These are phyloP conservation scores for Aspergillus oerlinghausenensis DNA, from an alignment of 2,329 filamentous ascomycete species.

Conservation along the genomic window DNA sequence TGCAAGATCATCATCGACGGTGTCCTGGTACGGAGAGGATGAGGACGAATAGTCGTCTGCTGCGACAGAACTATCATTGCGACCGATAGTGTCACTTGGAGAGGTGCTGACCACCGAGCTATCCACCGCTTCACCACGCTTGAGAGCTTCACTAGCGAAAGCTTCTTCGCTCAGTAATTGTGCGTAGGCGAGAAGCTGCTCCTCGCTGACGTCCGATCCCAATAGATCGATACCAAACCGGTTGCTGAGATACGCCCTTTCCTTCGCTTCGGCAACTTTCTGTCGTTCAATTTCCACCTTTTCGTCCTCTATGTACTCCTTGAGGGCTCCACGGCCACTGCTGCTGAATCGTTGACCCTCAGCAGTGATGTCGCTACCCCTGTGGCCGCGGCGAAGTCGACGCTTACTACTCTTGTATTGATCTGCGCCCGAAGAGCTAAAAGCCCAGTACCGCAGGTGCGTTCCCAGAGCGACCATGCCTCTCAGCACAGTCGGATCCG, in stretches of 20 bases:
- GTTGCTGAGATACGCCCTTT: conserved; percentile 65
- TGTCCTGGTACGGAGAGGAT: conserved; percentile 33
- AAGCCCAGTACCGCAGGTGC: conserved; percentile 88
- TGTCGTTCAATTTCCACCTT: conserved; percentile 73
- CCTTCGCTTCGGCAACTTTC: conserved; percentile 60
- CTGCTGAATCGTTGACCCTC: conserved; percentile 55
- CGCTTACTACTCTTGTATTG: conserved; percentile 74
- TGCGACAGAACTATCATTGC: conserved; percentile 25
- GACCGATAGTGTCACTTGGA: conserved; percentile 33
- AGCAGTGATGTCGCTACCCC: conserved; percentile 54
- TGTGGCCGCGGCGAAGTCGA: conserved; percentile 65
- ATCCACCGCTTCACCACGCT: conserved; percentile 39
- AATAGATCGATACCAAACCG: conserved; percentile 80
- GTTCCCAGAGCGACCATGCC: conserved; percentile 84
- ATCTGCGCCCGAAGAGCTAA: conserved; percentile 72
- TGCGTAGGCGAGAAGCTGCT: conserved; percentile 60
- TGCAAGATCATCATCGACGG: conserved; percentile 48
- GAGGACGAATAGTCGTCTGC: conserved; percentile 30
- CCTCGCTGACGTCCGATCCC: conserved; percentile 52
- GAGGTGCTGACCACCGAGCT: conserved; percentile 39
- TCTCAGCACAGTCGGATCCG: conserved; percentile 77
- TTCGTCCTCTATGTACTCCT: conserved; percentile 83
- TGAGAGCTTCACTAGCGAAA: conserved; percentile 46
- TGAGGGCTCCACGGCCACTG: conserved; percentile 65
- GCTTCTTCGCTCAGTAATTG: conserved; percentile 59